Percentiles rank a stretch among this genome's conserved stretches.
These are phyloP conservation scores for Colletotrichum camelliae DNA, from an alignment of 2,329 filamentous ascomycete species.

Conservation along the genomic window DNA sequence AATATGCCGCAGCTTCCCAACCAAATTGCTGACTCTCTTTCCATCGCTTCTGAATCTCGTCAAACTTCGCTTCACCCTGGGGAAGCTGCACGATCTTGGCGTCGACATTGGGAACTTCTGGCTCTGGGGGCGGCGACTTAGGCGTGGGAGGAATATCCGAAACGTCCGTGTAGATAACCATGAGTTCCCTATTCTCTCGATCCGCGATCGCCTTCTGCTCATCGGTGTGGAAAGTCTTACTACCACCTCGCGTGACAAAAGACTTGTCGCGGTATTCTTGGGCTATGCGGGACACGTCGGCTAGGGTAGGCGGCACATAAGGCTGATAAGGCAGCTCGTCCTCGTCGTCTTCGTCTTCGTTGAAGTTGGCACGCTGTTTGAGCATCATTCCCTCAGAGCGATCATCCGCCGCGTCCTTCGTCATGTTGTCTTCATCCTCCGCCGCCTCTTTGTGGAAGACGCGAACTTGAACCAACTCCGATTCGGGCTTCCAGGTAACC, in stretches of 20 bases:
- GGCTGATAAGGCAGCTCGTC: constrained; percentile 59
- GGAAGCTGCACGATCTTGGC: constrained; percentile 42
- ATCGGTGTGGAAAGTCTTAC: constrained; percentile 53
- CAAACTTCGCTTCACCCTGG: constrained; percentile 42
- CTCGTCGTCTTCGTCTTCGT: constrained; percentile 61
- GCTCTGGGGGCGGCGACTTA: constrained; percentile 54
- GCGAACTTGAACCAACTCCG: constrained; percentile 69
- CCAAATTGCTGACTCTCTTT: constrained; percentile 52
- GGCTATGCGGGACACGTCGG: constrained; percentile 54
- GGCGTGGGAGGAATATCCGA: constrained; percentile 62
- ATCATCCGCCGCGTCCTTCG: constrained; percentile 75
- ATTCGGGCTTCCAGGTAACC: constrained; percentile 74
- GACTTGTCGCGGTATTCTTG: constrained; percentile 51
- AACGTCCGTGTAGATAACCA: constrained; percentile 62
- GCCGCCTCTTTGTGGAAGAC: constrained; percentile 75
- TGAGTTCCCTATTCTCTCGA: constrained; percentile 64
- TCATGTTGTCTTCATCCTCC: constrained; percentile 73
- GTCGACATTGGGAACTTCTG: constrained; percentile 24
- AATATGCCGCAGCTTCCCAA: constrained; percentile 43
- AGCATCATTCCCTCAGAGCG: constrained; percentile 75
- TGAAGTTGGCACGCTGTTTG: constrained; percentile 55
- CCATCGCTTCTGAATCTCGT: constrained; percentile 57
- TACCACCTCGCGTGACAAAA: constrained; percentile 61
- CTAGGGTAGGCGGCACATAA: constrained; percentile 53
- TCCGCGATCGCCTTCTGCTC: constrained; percentile 62